Conservation (phyloP, 1,139 yeast genomes). For the Saccharomyces pastorianus region DNA sequence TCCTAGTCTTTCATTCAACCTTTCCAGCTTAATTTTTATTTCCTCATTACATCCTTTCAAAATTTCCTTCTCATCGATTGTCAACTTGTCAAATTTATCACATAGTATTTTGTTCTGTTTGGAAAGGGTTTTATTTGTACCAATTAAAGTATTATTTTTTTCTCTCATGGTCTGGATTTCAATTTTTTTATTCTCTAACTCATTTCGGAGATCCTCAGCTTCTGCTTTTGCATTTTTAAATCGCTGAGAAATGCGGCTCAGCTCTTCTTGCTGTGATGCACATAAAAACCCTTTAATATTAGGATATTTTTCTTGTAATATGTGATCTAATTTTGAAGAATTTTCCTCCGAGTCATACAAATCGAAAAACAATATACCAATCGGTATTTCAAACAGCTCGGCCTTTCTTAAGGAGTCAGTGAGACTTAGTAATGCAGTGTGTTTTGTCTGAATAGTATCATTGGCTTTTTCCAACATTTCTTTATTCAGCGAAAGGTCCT, state of each 20-base stretch:
- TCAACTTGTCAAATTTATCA: neutral
- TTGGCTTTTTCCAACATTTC: neutral
- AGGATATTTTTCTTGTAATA: neutral
- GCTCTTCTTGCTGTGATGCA: neutral
- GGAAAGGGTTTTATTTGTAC: neutral
- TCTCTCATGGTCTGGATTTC: neutral
- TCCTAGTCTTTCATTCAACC: neutral
- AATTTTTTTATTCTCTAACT: neutral
- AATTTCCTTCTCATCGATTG: neutral
- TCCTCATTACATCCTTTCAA: neutral
- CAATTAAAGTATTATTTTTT: neutral
- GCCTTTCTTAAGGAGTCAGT: slow-evolving; percentile 7
- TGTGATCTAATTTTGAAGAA: neutral
- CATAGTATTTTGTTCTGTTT: neutral
- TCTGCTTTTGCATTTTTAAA: neutral
- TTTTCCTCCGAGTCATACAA: neutral
- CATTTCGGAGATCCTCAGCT: neutral
- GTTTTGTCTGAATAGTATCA: neutral
- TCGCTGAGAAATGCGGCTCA: neutral
- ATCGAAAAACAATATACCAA: slow-evolving; percentile 26
- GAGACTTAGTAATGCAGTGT: neutral
- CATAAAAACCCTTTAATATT: neutral
- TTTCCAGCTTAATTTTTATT: neutral
- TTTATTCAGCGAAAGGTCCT: neutral
- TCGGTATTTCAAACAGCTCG: slow-evolving; percentile 28